phyloP scores from a whole-genome alignment of 306 rosid genomes.

The Acmispon strigosus region DNA sequence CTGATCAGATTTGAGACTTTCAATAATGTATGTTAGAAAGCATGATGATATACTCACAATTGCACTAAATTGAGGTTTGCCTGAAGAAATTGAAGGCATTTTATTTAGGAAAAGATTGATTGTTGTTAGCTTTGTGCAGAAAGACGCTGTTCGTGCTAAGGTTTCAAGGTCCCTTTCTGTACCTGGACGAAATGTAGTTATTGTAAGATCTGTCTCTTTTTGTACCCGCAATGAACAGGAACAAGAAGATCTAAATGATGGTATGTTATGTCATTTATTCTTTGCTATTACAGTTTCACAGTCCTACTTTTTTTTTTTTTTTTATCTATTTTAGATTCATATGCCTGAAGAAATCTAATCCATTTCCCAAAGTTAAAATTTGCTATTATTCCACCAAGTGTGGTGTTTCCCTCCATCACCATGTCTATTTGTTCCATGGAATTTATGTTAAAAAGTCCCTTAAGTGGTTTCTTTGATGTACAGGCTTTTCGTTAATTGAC shows the following conservation, averaged over 20 bases:
- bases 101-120: not conserved
- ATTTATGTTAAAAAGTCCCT: not conserved
- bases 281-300: slow-evolving; percentile 11
- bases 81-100: not conserved
- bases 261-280: slow-evolving; percentile 34
- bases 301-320: not conserved
- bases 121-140: slow-evolving; percentile 49
- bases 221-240: slow-evolving; percentile 39
- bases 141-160: slow-evolving; percentile 42
- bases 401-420: not conserved
- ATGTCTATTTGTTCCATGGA: not conserved
- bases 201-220: slow-evolving; percentile 79
- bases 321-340: not conserved
- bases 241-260: slow-evolving; percentile 47
- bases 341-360: slow-evolving; percentile 2
- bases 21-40: not conserved
- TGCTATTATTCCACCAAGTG: not conserved
- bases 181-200: slow-evolving; percentile 67
- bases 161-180: slow-evolving; percentile 90
- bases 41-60: not conserved
- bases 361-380: slow-evolving; percentile 3
- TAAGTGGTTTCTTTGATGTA: not conserved
- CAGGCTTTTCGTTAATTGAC: not conserved
- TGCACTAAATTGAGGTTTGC: slow-evolving; percentile 15
- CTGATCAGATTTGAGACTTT: slow-evolving; percentile 11